Conservation (phyloP, 1,139 yeast species). For the Geotrichum citri-aurantii region DNA sequence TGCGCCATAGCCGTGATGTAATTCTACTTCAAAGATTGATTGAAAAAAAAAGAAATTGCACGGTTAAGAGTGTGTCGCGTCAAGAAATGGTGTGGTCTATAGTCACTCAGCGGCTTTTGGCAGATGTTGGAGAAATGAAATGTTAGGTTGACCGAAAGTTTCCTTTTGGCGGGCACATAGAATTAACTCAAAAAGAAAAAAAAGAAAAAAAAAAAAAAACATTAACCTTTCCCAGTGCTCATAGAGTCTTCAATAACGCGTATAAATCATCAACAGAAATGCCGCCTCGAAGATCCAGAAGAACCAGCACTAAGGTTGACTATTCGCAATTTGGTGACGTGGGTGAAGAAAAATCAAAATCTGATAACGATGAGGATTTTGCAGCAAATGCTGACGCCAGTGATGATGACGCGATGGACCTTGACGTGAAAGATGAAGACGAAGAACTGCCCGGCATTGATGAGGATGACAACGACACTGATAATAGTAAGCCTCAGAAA, state of each 20-base stretch:
- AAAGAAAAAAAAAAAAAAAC: not conserved
- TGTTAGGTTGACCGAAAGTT: not conserved
- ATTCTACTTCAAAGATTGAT: not conserved
- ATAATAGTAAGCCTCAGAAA: slow-evolving; percentile 1
- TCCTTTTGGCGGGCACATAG: not conserved
- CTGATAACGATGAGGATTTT: slow-evolving; percentile 14
- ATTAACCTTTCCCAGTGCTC: not conserved
- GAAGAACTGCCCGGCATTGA: slow-evolving; percentile 8
- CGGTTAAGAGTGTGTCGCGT: not conserved
- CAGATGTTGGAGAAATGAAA: not conserved
- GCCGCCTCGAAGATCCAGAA: slow-evolving; percentile 20
- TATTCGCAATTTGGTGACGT: slow-evolving; percentile 24
- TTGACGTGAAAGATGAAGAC: slow-evolving; percentile 18
- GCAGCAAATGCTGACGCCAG: slow-evolving; percentile 24
- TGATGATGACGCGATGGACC: slow-evolving; percentile 17
- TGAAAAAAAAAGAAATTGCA: not conserved
- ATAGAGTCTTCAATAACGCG: not conserved
- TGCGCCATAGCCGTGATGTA: not conserved
- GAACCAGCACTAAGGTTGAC: slow-evolving; percentile 22
- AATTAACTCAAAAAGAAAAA: not conserved
- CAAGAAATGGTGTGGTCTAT: not conserved
- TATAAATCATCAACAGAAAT: not conserved
- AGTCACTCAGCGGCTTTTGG: not conserved
- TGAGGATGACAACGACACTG: slow-evolving; percentile 15
- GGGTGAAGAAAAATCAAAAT: slow-evolving; percentile 9